Base-by-base conservation (phyloP, 768 basidiomycete species). In the Floccularia luteovirens region DNA sequence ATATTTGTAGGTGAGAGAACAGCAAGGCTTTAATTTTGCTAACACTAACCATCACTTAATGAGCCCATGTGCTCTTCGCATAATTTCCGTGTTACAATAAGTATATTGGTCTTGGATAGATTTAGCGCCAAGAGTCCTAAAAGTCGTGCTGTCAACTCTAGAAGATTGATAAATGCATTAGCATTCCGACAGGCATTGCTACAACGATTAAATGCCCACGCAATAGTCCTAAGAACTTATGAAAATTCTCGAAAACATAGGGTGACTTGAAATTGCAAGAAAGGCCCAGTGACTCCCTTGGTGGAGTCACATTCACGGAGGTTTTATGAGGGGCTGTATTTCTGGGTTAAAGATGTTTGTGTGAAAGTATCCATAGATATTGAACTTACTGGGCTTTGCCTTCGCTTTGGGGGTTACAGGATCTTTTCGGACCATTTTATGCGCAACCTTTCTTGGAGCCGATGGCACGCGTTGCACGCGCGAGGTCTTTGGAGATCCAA, bases 101-200 rank as follows among this genome's bases (percentile, higher is more conserved):
- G 67, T 3, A 82, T 57, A 35, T 77, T 79, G 3, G 91, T 68
- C 43, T 82, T 82, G 13, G 74, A 65, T 3, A 91, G 59, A 2
- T 73, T 62, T 13, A 85, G 69, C 0, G 80, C 82, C 3, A 91
- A 59, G 6, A 90, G 48, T 2, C 87, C 84, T 13, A 90, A 69
- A 31, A 93, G 60, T 33, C 77, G 67, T 0, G 75, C 58, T 14
- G 68, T 62, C 47, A 79, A 67, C 43, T 77, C 82, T 85, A 47
- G 45, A 43, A 36, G 22, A 27, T 3, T 21, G 5, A 22, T 34
- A 19, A 3, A 30, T 38, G 39, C 6, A n/a, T n/a, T n/a, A n/a
- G n/a, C n/a, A n/a, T n/a, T n/a, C n/a, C n/a, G n/a, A n/a, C n/a
- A n/a, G n/a, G n/a, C 28, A 27, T 24, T 4, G 37, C 32, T 5